These are phyloP conservation scores for Dactylellina sp. DNA, from an alignment of 2,329 filamentous ascomycete species.

Conservation along the genomic window DNA sequence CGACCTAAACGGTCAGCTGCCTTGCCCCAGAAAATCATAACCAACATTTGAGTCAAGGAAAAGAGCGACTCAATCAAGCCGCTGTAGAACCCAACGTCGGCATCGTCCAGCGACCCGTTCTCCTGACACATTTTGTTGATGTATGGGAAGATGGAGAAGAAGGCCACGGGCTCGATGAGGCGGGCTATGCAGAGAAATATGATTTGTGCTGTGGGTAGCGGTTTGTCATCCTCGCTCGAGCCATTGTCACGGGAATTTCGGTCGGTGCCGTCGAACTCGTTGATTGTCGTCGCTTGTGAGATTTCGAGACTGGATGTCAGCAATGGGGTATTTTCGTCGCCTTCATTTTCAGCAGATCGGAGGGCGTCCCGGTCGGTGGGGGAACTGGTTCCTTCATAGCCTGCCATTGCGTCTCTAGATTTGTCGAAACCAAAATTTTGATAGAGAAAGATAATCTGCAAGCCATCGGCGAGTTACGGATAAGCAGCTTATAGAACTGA, in stretches of 20 bases:
- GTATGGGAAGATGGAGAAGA: slow-evolving; percentile 85
- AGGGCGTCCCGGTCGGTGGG: background rate
- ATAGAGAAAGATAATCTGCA: no score
- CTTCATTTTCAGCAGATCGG: slow-evolving; percentile 1
- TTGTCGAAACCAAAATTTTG: no score
- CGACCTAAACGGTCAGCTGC: slow-evolving; percentile 76
- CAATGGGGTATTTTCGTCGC: slow-evolving; percentile 20
- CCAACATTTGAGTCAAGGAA: slow-evolving; percentile 78
- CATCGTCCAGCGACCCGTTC: slow-evolving; percentile 71
- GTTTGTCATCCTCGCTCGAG: slow-evolving; percentile 64
- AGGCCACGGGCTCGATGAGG: slow-evolving; percentile 80
- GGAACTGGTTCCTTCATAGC: background rate
- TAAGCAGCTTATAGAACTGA: no score
- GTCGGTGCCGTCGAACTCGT: background rate
- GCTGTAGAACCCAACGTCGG: slow-evolving; percentile 82
- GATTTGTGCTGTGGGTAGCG: slow-evolving; percentile 75
- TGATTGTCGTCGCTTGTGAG: slow-evolving; percentile 9
- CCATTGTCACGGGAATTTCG: slow-evolving; percentile 4
- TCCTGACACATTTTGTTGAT: slow-evolving; percentile 80
- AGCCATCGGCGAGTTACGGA: no score
- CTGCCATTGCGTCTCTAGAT: no score
- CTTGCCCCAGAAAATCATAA: slow-evolving; percentile 80
- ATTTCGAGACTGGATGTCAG: background rate
- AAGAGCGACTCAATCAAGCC: slow-evolving; percentile 81
- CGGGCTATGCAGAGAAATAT: slow-evolving; percentile 78